Conservation (phyloP, 139 green algal species). For the Closterium sp. region DNA sequence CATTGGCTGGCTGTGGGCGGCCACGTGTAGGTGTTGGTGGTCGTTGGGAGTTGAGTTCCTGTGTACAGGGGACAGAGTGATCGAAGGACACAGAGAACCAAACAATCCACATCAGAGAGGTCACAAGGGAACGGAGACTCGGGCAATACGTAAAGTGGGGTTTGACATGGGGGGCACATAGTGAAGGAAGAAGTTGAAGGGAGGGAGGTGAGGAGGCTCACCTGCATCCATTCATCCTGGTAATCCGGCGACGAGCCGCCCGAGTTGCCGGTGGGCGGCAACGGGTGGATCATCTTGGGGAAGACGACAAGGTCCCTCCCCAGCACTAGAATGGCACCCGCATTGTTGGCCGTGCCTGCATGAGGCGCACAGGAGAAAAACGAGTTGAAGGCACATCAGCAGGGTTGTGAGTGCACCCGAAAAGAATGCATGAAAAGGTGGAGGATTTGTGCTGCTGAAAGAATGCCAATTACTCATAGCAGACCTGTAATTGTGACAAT, state of each 20-base stretch:
- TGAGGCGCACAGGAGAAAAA: background rate
- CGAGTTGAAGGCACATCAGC: too few species aligned
- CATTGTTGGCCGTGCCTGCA: conserved; percentile 92
- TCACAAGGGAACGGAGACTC: too few species aligned
- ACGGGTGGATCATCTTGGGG: conserved; percentile 98
- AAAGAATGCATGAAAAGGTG: background rate
- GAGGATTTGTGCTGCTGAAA: background rate
- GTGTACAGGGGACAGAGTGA: background rate
- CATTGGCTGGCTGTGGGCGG: conserved; percentile 28
- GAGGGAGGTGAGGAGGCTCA: background rate
- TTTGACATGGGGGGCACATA: background rate
- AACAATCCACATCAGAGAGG: background rate
- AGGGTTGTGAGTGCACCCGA: background rate
- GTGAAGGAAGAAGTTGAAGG: background rate
- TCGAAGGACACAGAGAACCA: background rate
- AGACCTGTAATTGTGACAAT: background rate
- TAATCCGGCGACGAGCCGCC: background rate
- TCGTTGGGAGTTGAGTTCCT: conserved; percentile 44
- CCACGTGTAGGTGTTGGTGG: conserved; percentile 47
- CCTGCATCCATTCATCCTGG: conserved; percentile 45
- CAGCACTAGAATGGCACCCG: conserved; percentile 93
- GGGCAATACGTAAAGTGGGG: too few species aligned
- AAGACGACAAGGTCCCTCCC: conserved; percentile 96
- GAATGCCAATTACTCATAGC: too few species aligned
- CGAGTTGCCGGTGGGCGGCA: conserved; percentile 73